Conservation (phyloP, 176 grass and related monocot species). For the Echinochloa phyllopogon region DNA sequence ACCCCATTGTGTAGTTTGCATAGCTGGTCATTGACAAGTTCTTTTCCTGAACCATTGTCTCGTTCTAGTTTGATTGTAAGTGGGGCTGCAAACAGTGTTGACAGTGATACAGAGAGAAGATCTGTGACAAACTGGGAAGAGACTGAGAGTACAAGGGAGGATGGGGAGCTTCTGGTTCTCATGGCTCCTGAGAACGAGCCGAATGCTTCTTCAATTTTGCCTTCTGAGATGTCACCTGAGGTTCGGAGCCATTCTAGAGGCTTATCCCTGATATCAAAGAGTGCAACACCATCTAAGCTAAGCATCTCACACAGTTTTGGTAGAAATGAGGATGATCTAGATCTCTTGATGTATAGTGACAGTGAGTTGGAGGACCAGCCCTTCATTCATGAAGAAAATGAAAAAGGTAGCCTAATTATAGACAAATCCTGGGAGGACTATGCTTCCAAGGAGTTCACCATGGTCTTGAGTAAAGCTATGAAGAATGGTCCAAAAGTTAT, state of each 20-base stretch:
- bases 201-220: slow-evolving; percentile 42
- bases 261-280: slow-evolving; percentile 87
- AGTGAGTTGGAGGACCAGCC: slow-evolving; percentile 71
- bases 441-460: slow-evolving; percentile 74
- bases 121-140: slow-evolving; percentile 85
- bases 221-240: slow-evolving; percentile 50
- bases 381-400: slow-evolving; percentile 53
- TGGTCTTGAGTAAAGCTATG: slow-evolving; percentile 70
- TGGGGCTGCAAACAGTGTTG: slow-evolving; percentile 61
- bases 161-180: slow-evolving; percentile 75
- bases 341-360: slow-evolving; percentile 81
- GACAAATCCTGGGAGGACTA: slow-evolving; percentile 74
- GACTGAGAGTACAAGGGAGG: slow-evolving; percentile 78
- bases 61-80: slow-evolving; percentile 46
- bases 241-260: slow-evolving; percentile 78
- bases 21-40: slow-evolving; percentile 70
- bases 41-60: slow-evolving; percentile 55
- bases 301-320: slow-evolving; percentile 56
- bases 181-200: slow-evolving; percentile 39
- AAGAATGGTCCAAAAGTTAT: slow-evolving; percentile 58
- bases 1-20: slow-evolving; percentile 74
- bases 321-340: slow-evolving; percentile 74
- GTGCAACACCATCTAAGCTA: slow-evolving; percentile 68
- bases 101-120: slow-evolving; percentile 70
- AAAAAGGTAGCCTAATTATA: slow-evolving; percentile 39